phyloP scores from a whole-genome alignment of 805 yeast genomes.

The Diddensiella caesifluorescens region DNA sequence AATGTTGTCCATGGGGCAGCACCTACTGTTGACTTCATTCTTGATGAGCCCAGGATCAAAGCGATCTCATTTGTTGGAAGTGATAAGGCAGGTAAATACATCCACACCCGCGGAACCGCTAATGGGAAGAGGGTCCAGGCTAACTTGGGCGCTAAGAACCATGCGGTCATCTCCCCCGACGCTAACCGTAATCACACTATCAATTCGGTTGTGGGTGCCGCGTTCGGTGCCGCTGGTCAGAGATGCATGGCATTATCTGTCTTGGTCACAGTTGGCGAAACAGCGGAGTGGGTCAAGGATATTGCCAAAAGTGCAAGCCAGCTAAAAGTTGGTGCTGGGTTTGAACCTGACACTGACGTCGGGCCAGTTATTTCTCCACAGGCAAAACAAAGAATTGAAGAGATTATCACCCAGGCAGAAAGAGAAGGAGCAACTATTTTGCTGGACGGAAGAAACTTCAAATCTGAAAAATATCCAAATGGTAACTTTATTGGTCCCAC shows the following conservation, averaged over 20 bases:
- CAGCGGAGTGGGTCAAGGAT: constrained; percentile 59
- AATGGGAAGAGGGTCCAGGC: constrained; percentile 74
- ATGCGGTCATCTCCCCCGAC: constrained; percentile 66
- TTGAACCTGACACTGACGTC: constrained; percentile 53
- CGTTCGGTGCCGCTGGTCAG: constrained; percentile 83
- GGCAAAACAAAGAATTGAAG: constrained; percentile 48
- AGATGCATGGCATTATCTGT: constrained; percentile 77
- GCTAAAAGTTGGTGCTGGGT: constrained; percentile 62
- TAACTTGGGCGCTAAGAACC: constrained; percentile 76
- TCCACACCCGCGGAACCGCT: constrained; percentile 58
- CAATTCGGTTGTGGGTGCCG: constrained; percentile 66
- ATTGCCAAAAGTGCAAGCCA: constrained; percentile 51
- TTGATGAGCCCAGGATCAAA: constrained; percentile 68
- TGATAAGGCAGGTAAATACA: constrained; percentile 72
- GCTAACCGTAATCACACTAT: constrained; percentile 60
- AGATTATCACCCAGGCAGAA: constrained; percentile 52
- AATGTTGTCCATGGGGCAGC: constrained; percentile 71
- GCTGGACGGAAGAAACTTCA: constrained; percentile 57
- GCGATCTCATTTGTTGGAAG: constrained; percentile 79
- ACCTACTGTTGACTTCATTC: constrained; percentile 62
- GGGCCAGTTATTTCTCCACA: constrained; percentile 70
- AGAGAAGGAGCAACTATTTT: constrained; percentile 57
- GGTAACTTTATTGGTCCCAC: constrained; percentile 77
- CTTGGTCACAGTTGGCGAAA: constrained; percentile 63
- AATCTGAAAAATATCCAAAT: constrained; percentile 44